Evolutionary conservation across 202 grass and related monocot species (phyloP), one percentile per base, ranked within the genome.

Genomic region (Setaria viridis): DNA sequence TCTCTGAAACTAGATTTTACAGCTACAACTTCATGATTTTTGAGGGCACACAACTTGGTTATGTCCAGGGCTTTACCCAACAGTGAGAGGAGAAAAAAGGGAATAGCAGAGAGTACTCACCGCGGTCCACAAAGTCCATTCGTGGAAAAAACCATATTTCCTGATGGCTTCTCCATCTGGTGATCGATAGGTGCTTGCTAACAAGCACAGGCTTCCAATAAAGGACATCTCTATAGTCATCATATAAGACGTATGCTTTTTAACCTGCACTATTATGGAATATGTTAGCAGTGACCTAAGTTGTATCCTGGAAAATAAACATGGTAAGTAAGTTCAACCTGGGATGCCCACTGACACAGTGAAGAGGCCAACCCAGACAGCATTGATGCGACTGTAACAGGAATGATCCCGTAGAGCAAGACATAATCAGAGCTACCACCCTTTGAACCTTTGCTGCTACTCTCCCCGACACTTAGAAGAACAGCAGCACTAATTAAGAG

Each of bases 151-250:
- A 1, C 93, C 96, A 74, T 92, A 88, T 70, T 88, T 94, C 85
- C 85, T 88, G 79, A 99, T 94, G 69, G 93, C 90, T 70, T 99
- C 88, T 65, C 96, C 96, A 78, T 99, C 96, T 88, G 96, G 96
- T 66, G 96, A 99, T 48, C 87, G 89, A 70, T 77, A 89, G 20
- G 83, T 92, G 89, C 96, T 99, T 83, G 85, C 88, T 70, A 96
- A 88, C 88, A 99, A 81, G 79, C 90, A 99, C 66, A 94, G 82
- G 72, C 93, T 96, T 69, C 96, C 96, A 64, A 99, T 93, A 85
- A 99, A 85, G 43, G 96, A 99, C 96, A 99, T 99, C 84, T 99
- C 96, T 11, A 99, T 86, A 33, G 96, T 99, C 93, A 99, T 99
- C 81, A 99, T 73, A 53, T 99, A 99, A 15, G 96, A 99, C 7